Conservation (phyloP, 164 flowering plant genomes). For the Tetrastigma voinierianum region DNA sequence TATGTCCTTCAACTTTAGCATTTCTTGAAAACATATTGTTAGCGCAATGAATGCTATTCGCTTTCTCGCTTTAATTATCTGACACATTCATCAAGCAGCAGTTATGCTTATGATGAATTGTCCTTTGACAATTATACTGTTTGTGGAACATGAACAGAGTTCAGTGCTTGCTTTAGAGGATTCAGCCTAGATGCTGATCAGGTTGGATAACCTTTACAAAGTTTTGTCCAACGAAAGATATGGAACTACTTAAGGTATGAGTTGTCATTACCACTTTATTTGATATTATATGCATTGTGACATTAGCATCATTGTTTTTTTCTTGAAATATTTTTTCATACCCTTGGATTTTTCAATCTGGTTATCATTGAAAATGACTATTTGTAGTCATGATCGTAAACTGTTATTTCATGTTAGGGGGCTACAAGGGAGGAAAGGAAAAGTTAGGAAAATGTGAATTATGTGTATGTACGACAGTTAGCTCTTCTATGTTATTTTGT, state of each 20-base stretch:
- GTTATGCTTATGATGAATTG: background rate
- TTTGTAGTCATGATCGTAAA: background rate
- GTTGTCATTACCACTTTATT: background rate
- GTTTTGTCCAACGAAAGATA: constrained; percentile 77
- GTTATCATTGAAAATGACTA: background rate
- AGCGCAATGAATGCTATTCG: too few relatives aligned
- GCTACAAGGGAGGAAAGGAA: constrained; percentile 55
- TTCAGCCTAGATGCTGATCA: constrained; percentile 62
- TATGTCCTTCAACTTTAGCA: too few relatives aligned
- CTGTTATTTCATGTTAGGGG: constrained; percentile 29
- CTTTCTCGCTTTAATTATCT: too few relatives aligned
- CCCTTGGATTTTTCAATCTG: background rate
- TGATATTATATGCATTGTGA: background rate
- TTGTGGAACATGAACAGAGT: constrained; percentile 30
- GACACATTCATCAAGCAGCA: too few relatives aligned
- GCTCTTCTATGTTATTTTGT: background rate
- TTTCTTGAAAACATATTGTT: too few relatives aligned
- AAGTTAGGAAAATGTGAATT: constrained; percentile 71
- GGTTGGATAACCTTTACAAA: constrained; percentile 68
- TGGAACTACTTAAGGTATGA: constrained; percentile 61
- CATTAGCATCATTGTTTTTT: background rate
- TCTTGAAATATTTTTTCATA: background rate
- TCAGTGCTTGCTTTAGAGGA: constrained; percentile 67
- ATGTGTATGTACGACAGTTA: constrained; percentile 29
- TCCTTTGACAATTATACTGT: background rate